Base-by-base conservation (phyloP, 768 basidiomycete species). In the Kwoniella dendrophila region DNA sequence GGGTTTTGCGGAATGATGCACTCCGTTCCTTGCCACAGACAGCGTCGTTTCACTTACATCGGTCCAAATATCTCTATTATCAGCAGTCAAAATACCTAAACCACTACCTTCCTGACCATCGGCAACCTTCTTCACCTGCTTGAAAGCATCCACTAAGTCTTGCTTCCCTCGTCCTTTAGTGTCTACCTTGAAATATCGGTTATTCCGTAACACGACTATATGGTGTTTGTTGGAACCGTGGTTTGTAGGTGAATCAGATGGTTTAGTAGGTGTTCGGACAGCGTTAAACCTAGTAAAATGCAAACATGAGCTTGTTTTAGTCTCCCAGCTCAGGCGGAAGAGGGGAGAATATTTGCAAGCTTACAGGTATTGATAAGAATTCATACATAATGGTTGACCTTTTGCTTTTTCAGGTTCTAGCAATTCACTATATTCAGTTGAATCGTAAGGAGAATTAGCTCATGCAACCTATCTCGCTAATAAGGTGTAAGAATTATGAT, bases 291-390 rank as follows among this genome's bases (percentile, higher is more conserved):
- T 83, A 10, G 6, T 48, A 26, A 3, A 20, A 3, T 43, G n/a
- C 43, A 8, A 26, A 7, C 11, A 18, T 49, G 16, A 67, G 34
- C n/a, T 30, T 6, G 22, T 24, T 48, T 18, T 26, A 14, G n/a
- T n/a, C n/a, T n/a, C n/a, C n/a, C n/a, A n/a, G n/a, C n/a, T n/a
- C n/a, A n/a, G n/a, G n/a, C n/a, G n/a, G n/a, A n/a, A n/a, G n/a
- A n/a, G 26, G 4, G 34, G 16, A 12, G 22, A 36, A 40, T 8
- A 33, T 18, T 18, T 20, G 26, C 8, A 10, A 48, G 32, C 87
- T 79, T 69, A 88, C 83, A 98, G 83, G 88, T 92, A 95, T 78
- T 92, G 88, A 84, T 95, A 96, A n/a, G 91, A 91, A 0, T 82
- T 83, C 91, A 95, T 96, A 79, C 89, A 88, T 7, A 98, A 82